A percentile compares a stretch with the other conserved stretches of the same genome.
phyloP scores from a whole-genome alignment of 2,329 filamentous ascomycete genomes.

The Lecanosticta acicola region DNA sequence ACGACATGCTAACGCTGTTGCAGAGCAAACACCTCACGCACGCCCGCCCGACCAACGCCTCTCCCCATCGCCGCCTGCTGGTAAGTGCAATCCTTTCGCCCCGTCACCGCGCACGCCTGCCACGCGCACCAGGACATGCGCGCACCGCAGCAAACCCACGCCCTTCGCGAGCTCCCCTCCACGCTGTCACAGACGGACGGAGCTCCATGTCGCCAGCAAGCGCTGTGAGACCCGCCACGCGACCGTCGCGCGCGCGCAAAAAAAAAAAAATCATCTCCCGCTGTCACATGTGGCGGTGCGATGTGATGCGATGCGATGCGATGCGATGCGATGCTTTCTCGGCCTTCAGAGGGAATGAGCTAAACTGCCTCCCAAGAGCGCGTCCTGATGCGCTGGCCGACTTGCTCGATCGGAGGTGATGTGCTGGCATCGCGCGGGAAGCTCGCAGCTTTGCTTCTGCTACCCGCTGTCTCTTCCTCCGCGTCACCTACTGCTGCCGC shows the following conservation, averaged over 20 bases:
- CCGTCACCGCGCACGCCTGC: background rate
- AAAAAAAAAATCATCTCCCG: too few relatives aligned
- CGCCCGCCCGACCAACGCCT: too few relatives aligned
- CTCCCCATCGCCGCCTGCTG: background rate
- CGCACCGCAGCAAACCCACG: background rate
- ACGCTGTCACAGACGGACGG: too few relatives aligned
- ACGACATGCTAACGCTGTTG: too few relatives aligned
- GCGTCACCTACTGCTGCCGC: constrained; percentile 24
- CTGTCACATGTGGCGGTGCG: constrained; percentile 23
- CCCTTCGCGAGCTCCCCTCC: background rate
- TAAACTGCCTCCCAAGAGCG: constrained; percentile 17
- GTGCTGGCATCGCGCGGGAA: constrained; percentile 23
- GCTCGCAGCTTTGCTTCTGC: constrained; percentile 20
- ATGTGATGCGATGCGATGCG: too few relatives aligned
- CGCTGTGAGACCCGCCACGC: constrained; percentile 6
- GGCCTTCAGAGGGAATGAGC: too few relatives aligned
- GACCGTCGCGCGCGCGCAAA: constrained; percentile 5
- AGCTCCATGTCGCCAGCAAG: background rate
- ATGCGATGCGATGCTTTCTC: too few relatives aligned
- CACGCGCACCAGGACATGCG: background rate
- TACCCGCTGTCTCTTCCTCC: constrained; percentile 16
- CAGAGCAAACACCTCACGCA: too few relatives aligned
- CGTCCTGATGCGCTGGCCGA: constrained; percentile 22
- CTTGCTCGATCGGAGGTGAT: constrained; percentile 21
- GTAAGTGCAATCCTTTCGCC: background rate